Percentiles rank a stretch among this genome's conserved stretches.
These are phyloP conservation scores for Tetrastigma voinierianum DNA, from an alignment of 164 flowering plant species.

Conservation along the genomic window DNA sequence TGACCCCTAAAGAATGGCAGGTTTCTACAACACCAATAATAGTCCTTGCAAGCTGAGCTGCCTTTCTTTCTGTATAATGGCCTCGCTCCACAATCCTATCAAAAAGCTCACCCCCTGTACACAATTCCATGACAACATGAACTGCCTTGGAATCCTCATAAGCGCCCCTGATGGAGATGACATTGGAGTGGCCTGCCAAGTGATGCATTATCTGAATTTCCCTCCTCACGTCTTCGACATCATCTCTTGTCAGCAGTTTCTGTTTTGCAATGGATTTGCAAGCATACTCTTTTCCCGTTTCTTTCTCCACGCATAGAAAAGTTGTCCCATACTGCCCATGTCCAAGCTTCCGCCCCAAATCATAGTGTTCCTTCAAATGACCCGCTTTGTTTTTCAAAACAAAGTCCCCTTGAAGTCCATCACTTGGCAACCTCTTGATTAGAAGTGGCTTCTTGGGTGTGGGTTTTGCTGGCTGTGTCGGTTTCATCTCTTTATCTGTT, in stretches of 20 bases:
- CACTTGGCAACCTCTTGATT: constrained; percentile 48
- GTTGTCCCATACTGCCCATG: constrained; percentile 88
- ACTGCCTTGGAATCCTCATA: constrained; percentile 86
- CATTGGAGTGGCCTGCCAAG: constrained; percentile 59
- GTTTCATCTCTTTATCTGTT: constrained; percentile 17
- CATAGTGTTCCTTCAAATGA: constrained; percentile 65
- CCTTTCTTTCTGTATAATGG: constrained; percentile 75
- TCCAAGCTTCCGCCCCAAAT: constrained; percentile 74
- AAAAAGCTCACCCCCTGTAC: constrained; percentile 87
- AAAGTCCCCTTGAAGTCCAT: constrained; percentile 58
- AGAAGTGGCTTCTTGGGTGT: constrained; percentile 35
- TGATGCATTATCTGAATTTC: constrained; percentile 95
- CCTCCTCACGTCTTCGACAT: constrained; percentile 87
- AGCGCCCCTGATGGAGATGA: constrained; percentile 64
- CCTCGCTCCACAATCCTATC: constrained; percentile 77
- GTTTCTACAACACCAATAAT: constrained; percentile 70
- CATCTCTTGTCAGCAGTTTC: constrained; percentile 54
- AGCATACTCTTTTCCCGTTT: constrained; percentile 63
- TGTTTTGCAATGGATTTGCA: constrained; percentile 88
- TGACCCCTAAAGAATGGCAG: constrained; percentile 86
- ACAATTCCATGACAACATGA: constrained; percentile 84
- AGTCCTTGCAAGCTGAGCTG: constrained; percentile 68
- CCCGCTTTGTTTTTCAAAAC: constrained; percentile 62
- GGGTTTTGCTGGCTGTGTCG: neutral
- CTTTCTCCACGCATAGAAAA: constrained; percentile 60